A percentile compares a stretch with the other conserved stretches of the same genome.
Evolutionary conservation across 75 land plant species (phyloP).

Genomic region (Adiantum capillusveneris): DNA sequence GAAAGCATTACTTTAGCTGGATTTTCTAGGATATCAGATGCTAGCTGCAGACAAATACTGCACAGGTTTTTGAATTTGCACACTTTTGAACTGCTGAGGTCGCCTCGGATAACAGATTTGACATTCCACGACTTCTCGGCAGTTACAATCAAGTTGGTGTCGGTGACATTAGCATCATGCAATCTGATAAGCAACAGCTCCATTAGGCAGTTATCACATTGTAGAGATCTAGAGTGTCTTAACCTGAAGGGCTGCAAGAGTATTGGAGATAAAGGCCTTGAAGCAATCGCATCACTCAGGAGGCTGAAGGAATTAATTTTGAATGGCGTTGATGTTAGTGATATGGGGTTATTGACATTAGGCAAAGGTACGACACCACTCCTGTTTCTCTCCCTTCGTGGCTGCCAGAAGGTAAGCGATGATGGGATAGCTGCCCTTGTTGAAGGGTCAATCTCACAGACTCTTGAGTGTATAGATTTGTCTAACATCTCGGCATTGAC

Average conservation of each 20-base stretch:
- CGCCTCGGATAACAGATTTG: constrained; percentile 70
- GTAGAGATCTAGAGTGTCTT: constrained; percentile 46
- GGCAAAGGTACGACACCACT: constrained; percentile 36
- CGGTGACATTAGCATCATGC: constrained; percentile 74
- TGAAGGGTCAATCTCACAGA: constrained; percentile 30
- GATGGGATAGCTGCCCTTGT: constrained; percentile 53
- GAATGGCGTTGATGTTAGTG: constrained; percentile 72
- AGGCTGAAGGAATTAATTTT: constrained; percentile 51
- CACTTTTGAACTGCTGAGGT: constrained; percentile 68
- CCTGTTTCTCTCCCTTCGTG: constrained; percentile 61
- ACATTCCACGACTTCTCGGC: constrained; percentile 89
- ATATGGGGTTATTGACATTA: constrained; percentile 51
- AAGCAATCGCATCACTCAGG: constrained; percentile 43
- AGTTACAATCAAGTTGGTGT: constrained; percentile 59
- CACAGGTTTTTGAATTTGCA: constrained; percentile 65
- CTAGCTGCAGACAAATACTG: constrained; percentile 75
- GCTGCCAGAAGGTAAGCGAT: constrained; percentile 75
- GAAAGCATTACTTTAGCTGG: constrained; percentile 90
- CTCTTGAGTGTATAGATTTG: constrained; percentile 62
- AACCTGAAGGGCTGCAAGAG: constrained; percentile 79
- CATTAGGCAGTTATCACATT: constrained; percentile 44
- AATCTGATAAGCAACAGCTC: constrained; percentile 53
- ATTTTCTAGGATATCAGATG: constrained; percentile 89
- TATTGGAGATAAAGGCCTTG: constrained; percentile 73
- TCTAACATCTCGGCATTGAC: constrained; percentile 66